Conservation (phyloP, 2,329 filamentous ascomycete species). For the Penicillium crustosum region DNA sequence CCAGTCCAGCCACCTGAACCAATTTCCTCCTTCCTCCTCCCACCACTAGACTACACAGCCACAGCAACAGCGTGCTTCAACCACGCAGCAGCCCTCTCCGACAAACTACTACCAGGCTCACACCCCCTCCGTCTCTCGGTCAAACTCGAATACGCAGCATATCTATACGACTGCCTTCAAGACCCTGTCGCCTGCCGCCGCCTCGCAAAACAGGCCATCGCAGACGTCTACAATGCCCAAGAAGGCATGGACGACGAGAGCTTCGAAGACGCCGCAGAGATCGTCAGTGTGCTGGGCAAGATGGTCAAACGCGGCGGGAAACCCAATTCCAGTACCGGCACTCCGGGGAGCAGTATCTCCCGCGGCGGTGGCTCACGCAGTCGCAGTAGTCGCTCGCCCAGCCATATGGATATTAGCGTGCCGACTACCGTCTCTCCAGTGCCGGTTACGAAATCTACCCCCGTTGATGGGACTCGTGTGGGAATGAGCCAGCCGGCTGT, state of each 20-base stretch:
- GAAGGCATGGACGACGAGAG: constrained; percentile 95
- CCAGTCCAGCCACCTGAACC: constrained; percentile 22
- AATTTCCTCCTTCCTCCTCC: constrained; percentile 74
- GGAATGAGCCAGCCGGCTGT: constrained; percentile 23
- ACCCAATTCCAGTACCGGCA: constrained; percentile 35
- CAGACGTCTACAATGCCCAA: constrained; percentile 85
- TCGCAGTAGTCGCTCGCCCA: constrained; percentile 31
- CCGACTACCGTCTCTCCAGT: constrained; percentile 24
- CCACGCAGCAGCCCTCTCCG: constrained; percentile 72
- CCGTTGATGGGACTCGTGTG: background rate
- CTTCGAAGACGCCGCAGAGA: constrained; percentile 85
- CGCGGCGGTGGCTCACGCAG: constrained; percentile 32
- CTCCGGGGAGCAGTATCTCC: constrained; percentile 25
- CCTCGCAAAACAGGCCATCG: constrained; percentile 77
- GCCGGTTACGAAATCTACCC: constrained; percentile 20
- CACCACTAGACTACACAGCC: constrained; percentile 76
- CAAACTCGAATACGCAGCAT: constrained; percentile 89
- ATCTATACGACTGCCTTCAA: constrained; percentile 88
- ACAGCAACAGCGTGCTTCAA: constrained; percentile 78
- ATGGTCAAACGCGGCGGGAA: constrained; percentile 76
- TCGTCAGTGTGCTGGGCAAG: constrained; percentile 80
- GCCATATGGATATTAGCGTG: constrained; percentile 23
- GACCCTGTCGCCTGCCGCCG: constrained; percentile 73
- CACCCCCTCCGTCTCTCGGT: constrained; percentile 87
- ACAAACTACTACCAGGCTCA: constrained; percentile 75